These are phyloP conservation scores for Chalara sp. DNA, from an alignment of 2,329 filamentous ascomycete genomes.

Conservation along the genomic window DNA sequence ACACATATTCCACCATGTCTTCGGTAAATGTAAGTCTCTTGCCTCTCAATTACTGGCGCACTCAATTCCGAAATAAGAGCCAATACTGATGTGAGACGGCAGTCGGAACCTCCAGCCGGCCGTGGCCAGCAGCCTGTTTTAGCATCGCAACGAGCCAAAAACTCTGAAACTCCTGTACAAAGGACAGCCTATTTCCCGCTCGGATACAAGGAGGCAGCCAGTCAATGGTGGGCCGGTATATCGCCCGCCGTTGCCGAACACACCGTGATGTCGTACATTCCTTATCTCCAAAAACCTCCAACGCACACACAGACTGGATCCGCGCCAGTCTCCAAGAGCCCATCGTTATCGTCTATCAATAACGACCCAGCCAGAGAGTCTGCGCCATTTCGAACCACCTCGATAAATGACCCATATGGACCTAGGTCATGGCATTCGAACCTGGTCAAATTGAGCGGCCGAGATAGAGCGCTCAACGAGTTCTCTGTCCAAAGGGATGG, in stretches of 20 bases:
- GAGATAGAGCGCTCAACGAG: constrained; percentile 84
- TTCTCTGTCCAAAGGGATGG: constrained; percentile 81
- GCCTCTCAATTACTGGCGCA: no score
- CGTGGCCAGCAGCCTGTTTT: constrained; percentile 37
- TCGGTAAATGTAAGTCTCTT: constrained; percentile 2
- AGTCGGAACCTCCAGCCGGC: no score
- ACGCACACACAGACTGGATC: constrained; percentile 46
- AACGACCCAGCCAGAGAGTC: constrained; percentile 32
- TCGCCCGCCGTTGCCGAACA: constrained; percentile 80
- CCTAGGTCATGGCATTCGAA: constrained; percentile 79
- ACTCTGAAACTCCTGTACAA: constrained; percentile 20
- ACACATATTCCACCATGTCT: constrained; percentile 26
- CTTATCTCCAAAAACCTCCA: constrained; percentile 69
- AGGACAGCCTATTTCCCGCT: constrained; percentile 64
- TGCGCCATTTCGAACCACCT: constrained; percentile 34
- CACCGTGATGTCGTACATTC: constrained; percentile 78
- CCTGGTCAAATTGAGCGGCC: constrained; percentile 78
- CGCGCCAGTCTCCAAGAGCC: constrained; percentile 36
- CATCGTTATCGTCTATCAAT: constrained; percentile 31
- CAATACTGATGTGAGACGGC: no score
- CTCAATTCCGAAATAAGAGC: no score
- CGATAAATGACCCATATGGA: constrained; percentile 69
- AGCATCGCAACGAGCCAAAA: constrained; percentile 38
- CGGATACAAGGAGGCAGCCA: constrained; percentile 84
- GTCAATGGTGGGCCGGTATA: constrained; percentile 90